Base-by-base conservation (phyloP, 2,329 filamentous ascomycete species). In the Fusarium heterosporum region DNA sequence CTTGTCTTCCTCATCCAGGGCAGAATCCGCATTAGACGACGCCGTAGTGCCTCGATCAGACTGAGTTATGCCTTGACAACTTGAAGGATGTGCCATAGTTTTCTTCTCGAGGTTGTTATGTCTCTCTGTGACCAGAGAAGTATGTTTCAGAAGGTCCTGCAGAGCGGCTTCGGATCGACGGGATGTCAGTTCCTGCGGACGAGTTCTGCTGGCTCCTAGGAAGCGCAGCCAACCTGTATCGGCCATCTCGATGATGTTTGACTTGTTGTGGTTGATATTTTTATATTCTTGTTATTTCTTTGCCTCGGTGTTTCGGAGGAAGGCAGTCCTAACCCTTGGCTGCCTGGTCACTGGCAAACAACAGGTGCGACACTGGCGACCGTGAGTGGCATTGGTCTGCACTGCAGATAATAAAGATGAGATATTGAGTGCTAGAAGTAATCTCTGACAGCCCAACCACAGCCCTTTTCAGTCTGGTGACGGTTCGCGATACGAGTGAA, bases 181-280 rank as follows among this genome's bases (percentile, higher is more conserved):
- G 11, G 69, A 68, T 38, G 50, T 53, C 3, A 72, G 57, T 40
- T 52, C 63, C 25, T 70, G 66, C 11, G 58, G 55, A n/a, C 70
- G 73, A 48, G 59, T 55, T 43, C 62, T 72, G 17, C 57, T 71
- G n/a, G 59, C 66, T 28, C 72, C 66, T 8, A 74, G 60, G 6
- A 74, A 68, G 22, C 69, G 71, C 39, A 73, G 51, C 72, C 72
- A 74, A 29, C 56, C 39, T 38, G 64, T 48, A 13, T 74, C 72
- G 19, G 58, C 40, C 72, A 74, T 74, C n/a, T 3, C n/a, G 8
- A n/a, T 34, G 46, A 12, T 48, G 16, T 47, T 39, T 34, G 5
- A n/a, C 12, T 26, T 25, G 13, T 25, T 17, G 19, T 14, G 22
- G 22, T 22, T 22, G 22, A 4, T 22, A 6, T 22, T 22, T 22